Evolutionary conservation across 768 basidiomycete genomes (phyloP), one percentile per base, ranked within the genome.

Genomic region (Mycena venus): DNA sequence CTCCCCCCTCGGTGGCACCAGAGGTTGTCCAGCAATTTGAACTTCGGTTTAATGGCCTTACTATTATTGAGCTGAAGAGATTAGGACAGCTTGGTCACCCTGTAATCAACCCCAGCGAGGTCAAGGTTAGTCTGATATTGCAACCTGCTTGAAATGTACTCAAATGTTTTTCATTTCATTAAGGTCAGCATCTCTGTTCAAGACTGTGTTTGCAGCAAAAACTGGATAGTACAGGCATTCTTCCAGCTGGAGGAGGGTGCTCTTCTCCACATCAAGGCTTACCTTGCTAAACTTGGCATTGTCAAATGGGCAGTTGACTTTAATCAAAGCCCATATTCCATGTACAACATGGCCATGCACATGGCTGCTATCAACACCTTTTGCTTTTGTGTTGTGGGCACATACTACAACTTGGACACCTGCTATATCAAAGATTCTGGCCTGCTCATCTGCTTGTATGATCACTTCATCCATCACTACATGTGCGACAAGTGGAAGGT

Each of bases 311-410:
- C 68, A 6, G 23, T 49, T 32, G 68, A 75, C 64, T 70, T 32
- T 51, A 40, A 17, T 9, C 73, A 75, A 53, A 58, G 27, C 21
- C 29, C 73, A 2, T 64, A 75, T 27, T 70, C 73, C 17, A 34
- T 58, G 68, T 75, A 75, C 63, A 71, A 75, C 55, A 15, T 15
- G 6, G 58, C 63, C 8, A 70, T 70, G 68, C 63, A 69, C 51
- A 65, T 70, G 53, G 3, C 1, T 32, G 74, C 74, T 21, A 75
- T 75, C 56, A 53, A 75, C 40, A 64, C 68, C 7, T 75, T 75
- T n/a, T 62, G 69, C n/a, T 62, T 31, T 15, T 25, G 40, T n/a
- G 7, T 40, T 25, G 29, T 60, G 9, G 44, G 27, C 23, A 61
- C 44, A 2, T 49, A 38, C 17, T 73, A 73, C 47, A 53, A 64